Percentiles rank a stretch among this genome's conserved stretches.
Evolutionary conservation across 371 early-diverging fungal species (phyloP).

Genomic region (Mucor piriformis): DNA sequence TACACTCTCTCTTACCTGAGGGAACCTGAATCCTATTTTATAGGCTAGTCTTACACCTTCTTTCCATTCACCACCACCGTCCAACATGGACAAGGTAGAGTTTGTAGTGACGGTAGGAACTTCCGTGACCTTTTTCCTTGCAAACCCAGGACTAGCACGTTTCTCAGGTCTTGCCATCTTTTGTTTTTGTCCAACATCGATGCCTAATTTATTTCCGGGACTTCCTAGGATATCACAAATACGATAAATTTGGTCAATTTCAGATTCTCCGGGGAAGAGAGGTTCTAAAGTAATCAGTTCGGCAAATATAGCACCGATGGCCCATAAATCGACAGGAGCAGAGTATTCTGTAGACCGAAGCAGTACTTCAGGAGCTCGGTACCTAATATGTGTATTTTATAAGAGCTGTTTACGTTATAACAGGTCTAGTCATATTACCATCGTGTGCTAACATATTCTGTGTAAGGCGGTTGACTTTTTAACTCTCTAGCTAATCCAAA

Average conservation of each 20-base stretch:
- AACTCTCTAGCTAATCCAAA: conserved; percentile 93
- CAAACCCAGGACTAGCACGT: conserved; percentile 46
- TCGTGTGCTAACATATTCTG: conserved; percentile 95
- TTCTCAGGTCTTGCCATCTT: conserved; percentile 23
- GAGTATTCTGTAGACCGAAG: conserved; percentile 86
- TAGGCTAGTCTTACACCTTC: conserved; percentile 69
- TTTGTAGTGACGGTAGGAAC: neutral
- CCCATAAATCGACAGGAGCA: conserved; percentile 99
- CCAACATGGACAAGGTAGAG: conserved; percentile 21
- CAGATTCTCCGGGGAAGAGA: conserved; percentile 92
- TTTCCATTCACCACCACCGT: conserved; percentile 70
- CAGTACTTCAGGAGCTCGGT: conserved; percentile 98
- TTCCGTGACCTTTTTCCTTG: conserved; percentile 27
- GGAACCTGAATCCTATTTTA: conserved; percentile 70
- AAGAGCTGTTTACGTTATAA: too few species aligned
- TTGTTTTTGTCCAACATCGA: conserved; percentile 14
- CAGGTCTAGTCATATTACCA: too few species aligned
- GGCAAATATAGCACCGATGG: conserved; percentile 92
- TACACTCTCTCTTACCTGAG: conserved; percentile 32
- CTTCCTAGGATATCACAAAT: conserved; percentile 73
- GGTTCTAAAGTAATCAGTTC: conserved; percentile 87
- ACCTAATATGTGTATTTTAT: conserved; percentile 68
- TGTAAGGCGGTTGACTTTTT: conserved; percentile 81
- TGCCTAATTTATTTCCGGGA: conserved; percentile 41
- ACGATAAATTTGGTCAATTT: conserved; percentile 87